Evolutionary conservation across 2,329 filamentous ascomycete species (phyloP), one percentile per base, ranked within the genome.

Genomic region (Xylaria sp.): DNA sequence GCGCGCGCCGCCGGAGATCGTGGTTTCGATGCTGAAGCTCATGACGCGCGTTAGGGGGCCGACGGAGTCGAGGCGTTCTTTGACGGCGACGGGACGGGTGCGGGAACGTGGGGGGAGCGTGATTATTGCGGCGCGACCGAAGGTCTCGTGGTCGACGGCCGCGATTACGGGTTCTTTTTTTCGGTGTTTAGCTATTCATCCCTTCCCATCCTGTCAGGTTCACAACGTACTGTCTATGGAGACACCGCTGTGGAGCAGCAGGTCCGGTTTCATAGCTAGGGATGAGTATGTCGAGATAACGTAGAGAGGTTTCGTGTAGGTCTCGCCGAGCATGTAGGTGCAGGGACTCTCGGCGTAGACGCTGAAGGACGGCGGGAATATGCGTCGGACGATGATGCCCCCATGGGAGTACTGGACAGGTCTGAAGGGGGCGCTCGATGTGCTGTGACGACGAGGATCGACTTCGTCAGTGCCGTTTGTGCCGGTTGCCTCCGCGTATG

Each of bases 21-120:
- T 66, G 35, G 75, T 69, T 57, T 75, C 72, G 55, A 77, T 69
- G 44, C 62, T 51, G 59, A 79, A 76, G n/a, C 59, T 54, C 54
- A 73, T 42, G 58, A 65, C 60, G 3, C 59, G 58, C 18, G 52
- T 35, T 39, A 62, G 52, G 13, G 50, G 4, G 19, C 51, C 13
- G 53, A 13, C 39, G 6, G 57, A 58, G 57, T 62, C 60, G 13
- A 61, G 60, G 39, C 51, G 55, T 53, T 58, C 59, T 52, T 37
- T 18, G 19, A 52, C 44, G 1, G 51, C 50, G 0, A 52, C 44
- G 55, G 52, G 19, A 1, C 39, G 39, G 8, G 34, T 46, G 46
- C 51, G 55, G 9, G 60, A 65, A 19, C 68, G 70, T 13, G 53
- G 39, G 1, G 72, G 72, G n/a, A 75, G 64, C 3, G 65, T 68